These are phyloP conservation scores for Silene coronaria DNA, from an alignment of 179 eudicot genomes.

Conservation along the genomic window DNA sequence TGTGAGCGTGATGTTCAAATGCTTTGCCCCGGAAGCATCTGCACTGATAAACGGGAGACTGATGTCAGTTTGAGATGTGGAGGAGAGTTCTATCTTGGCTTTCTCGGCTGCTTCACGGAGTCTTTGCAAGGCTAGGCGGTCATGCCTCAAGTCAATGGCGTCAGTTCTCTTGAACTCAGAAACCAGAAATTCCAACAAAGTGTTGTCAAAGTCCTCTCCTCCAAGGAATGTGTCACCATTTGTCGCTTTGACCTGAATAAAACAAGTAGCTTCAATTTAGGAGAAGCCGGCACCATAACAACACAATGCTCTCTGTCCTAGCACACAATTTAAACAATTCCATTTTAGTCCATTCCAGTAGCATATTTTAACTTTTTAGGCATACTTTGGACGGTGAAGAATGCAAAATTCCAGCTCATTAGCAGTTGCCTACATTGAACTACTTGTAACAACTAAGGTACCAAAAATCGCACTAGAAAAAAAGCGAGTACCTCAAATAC, in stretches of 20 bases:
- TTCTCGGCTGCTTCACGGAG: conserved; percentile 54
- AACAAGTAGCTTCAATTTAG: not conserved
- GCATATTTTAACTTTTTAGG: too few relatives aligned
- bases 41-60: conserved; percentile 52
- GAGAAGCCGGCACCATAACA: not conserved
- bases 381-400: not conserved
- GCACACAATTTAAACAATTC: not conserved
- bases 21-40: conserved; percentile 75
- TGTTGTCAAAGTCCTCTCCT: conserved; percentile 79
- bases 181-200: conserved; percentile 60
- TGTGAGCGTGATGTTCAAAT: conserved; percentile 44
- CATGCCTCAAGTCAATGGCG: conserved; percentile 57
- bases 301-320: not conserved
- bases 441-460: not conserved
- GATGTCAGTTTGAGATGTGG: conserved; percentile 43
- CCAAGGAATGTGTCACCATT: conserved; percentile 88
- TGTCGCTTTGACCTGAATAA: conserved; percentile 69
- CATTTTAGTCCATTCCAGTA: not conserved
- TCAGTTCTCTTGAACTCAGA: conserved; percentile 66
- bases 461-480: not conserved
- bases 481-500: conserved; percentile 72
- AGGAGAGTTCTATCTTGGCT: conserved; percentile 53
- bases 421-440: not conserved
- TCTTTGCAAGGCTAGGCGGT: conserved; percentile 70
- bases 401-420: not conserved